Conservation (phyloP, 768 basidiomycete species). For the Suillus brevipes region DNA sequence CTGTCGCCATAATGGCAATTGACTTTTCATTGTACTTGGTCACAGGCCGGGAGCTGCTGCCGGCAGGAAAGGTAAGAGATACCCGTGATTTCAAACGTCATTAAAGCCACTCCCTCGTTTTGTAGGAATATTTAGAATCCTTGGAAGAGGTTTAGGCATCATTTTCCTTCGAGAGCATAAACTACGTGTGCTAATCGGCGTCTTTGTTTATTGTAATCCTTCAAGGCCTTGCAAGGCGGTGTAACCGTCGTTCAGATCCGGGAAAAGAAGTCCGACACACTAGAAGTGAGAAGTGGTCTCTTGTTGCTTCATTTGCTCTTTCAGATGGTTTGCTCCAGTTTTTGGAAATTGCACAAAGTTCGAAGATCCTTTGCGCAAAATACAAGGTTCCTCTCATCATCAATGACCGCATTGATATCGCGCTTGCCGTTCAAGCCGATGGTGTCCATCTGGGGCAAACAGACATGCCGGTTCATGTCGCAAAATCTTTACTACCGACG, state of each 20-base stretch:
- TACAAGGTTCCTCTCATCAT: slow-evolving; percentile 84
- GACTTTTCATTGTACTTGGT: slow-evolving; percentile 86
- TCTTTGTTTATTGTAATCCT: background rate
- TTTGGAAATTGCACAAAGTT: slow-evolving; percentile 66
- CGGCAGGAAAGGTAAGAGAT: slow-evolving; percentile 63
- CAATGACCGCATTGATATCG: slow-evolving; percentile 87
- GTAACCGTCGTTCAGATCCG: slow-evolving; percentile 89
- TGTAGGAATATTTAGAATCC: slow-evolving; percentile 65
- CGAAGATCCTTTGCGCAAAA: slow-evolving; percentile 70
- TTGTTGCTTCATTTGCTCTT: background rate
- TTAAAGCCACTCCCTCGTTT: slow-evolving; percentile 11
- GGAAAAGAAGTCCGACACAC: slow-evolving; percentile 82
- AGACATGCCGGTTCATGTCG: slow-evolving; percentile 73
- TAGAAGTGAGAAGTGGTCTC: slow-evolving; percentile 54
- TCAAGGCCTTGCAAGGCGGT: slow-evolving; percentile 77
- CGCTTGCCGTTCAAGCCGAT: slow-evolving; percentile 69
- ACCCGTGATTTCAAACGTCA: background rate
- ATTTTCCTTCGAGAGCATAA: background rate
- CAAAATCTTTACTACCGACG: slow-evolving; percentile 65
- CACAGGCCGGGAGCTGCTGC: slow-evolving; percentile 77
- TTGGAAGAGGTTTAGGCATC: slow-evolving; percentile 63
- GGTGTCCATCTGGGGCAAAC: slow-evolving; percentile 91
- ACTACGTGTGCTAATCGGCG: background rate
- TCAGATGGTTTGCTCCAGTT: slow-evolving; percentile 49
- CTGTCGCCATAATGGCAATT: slow-evolving; percentile 22